Evolutionary conservation across 1,139 yeast species (phyloP), one percentile per base, ranked within the genome.

Genomic region (Debaryomyces nepalensis): DNA sequence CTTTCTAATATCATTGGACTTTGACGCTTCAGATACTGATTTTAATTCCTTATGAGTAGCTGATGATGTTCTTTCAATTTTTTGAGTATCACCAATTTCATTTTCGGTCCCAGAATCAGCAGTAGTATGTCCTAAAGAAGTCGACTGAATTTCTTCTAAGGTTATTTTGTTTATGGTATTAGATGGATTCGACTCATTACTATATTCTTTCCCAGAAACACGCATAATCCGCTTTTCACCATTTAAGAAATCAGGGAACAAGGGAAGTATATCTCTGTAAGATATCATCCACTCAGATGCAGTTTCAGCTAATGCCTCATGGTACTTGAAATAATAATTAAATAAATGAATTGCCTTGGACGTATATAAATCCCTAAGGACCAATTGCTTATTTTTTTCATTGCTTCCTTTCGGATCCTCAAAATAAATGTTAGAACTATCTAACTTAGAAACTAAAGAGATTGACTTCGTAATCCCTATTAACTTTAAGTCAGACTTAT

Each of bases 251-350:
- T 64, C 70, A 0, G 79, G 79, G 44, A 72, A 73, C 22, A 73
- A 48, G 2, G 53, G 52, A 11, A 73, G 55, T 1, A 73, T 60
- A 34, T 68, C 75, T 15, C 57, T 53, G 36, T 63, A 66, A 2
- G 72, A 59, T 2, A 72, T 53, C 10, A 73, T 41, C 79, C 79
- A 73, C 32, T 70, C 75, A 2, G 71, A 69, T 8, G 74, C 63
- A 22, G 72, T 68, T 3, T 63, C 75, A 2, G 70, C 73, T 34
- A 73, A 54, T 0, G 77, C 51, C 46, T 72, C 76, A 41, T 70
- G 75, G 48, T 61, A 73, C 44, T 63, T 66, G 2, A 60, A 51
- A 46, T 68, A 70, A 14, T 60, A 50, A 37, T 66, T 70, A 49
- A 73, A 73, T 14, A 69, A 50, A 2, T 67, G 46, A 1, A 55